A percentile compares a stretch with the other conserved stretches of the same genome.
Evolutionary conservation across 768 basidiomycete genomes (phyloP).

Genomic region (Amanita muscaria): DNA sequence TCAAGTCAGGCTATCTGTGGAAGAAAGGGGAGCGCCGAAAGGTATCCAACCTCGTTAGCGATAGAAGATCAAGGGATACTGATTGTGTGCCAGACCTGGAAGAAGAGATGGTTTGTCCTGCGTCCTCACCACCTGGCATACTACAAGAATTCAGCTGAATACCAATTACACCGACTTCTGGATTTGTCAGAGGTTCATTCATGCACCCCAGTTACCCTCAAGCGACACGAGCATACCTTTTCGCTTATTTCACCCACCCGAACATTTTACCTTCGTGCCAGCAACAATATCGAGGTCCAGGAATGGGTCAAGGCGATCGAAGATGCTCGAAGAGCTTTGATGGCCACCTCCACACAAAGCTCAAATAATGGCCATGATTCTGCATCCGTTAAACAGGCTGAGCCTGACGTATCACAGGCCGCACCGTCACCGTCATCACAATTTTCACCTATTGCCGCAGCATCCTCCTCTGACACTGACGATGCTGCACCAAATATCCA

Average conservation of each 20-base stretch:
- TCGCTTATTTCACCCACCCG: slow-evolving; percentile 85
- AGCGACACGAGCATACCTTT: slow-evolving; percentile 83
- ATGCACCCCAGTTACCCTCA: slow-evolving; percentile 78
- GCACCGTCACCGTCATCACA: slow-evolving; percentile 42
- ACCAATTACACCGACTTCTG: slow-evolving; percentile 82
- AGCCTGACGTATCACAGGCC: slow-evolving; percentile 18
- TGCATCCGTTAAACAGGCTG: slow-evolving; percentile 27
- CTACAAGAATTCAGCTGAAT: slow-evolving; percentile 94
- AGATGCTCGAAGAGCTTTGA: slow-evolving; percentile 56
- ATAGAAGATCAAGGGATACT: slow-evolving; percentile 3
- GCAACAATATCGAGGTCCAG: slow-evolving; percentile 58
- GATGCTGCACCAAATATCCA: slow-evolving; percentile 43
- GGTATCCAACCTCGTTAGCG: slow-evolving; percentile 34
- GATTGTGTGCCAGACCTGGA: slow-evolving; percentile 72
- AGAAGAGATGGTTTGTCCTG: slow-evolving; percentile 97
- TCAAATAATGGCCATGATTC: slow-evolving; percentile 46
- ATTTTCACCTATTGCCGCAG: slow-evolving; percentile 31
- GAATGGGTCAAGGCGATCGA: slow-evolving; percentile 83
- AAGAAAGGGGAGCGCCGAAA: slow-evolving; percentile 98
- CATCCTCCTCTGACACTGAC: slow-evolving; percentile 77
- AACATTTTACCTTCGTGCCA: slow-evolving; percentile 88
- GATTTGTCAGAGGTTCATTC: slow-evolving; percentile 86
- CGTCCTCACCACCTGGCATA: slow-evolving; percentile 88
- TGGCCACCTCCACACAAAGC: slow-evolving; percentile 53
- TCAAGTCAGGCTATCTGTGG: slow-evolving; percentile 91